Conservation (phyloP, 768 basidiomycete genomes). For the Fomitopsis serialis region DNA sequence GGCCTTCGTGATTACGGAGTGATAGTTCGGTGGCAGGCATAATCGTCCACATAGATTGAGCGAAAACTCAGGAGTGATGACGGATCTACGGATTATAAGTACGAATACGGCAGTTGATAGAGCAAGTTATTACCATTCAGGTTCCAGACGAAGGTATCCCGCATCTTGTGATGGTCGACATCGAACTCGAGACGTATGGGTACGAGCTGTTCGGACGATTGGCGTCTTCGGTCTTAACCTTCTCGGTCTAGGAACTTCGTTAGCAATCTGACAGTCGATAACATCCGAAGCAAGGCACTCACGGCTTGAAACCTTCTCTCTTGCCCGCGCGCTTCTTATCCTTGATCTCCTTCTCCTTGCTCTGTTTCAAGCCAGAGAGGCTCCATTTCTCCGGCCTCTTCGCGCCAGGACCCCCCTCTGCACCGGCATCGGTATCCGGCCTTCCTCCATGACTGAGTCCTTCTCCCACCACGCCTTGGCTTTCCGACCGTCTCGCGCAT, state of each 20-base stretch:
- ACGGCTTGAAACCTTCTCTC: constrained; percentile 74
- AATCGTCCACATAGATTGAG: constrained; percentile 91
- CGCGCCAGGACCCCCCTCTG: constrained; percentile 25
- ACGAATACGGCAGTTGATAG: not conserved
- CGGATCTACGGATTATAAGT: constrained; percentile 53
- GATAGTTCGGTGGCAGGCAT: constrained; percentile 65
- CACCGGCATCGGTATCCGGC: constrained; percentile 31
- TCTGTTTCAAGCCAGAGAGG: constrained; percentile 20
- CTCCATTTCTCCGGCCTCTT: constrained; percentile 37
- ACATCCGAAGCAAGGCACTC: constrained; percentile 28
- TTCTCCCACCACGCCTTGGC: constrained; percentile 60
- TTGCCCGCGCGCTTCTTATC: constrained; percentile 47
- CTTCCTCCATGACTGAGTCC: constrained; percentile 29
- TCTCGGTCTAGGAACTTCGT: constrained; percentile 44
- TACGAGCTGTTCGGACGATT: constrained; percentile 75
- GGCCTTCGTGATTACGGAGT: constrained; percentile 63
- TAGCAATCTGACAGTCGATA: not conserved
- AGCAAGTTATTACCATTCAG: constrained; percentile 63
- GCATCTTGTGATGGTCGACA: constrained; percentile 88
- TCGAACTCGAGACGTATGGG: constrained; percentile 97
- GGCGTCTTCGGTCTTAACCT: constrained; percentile 49
- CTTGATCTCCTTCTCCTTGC: constrained; percentile 34
- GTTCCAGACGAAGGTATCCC: constrained; percentile 98
- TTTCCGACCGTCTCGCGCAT: constrained; percentile 38
- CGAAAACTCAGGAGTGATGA: constrained; percentile 90